Base-by-base conservation (phyloP, 2,329 filamentous ascomycete species). In the Penicillium sp. region DNA sequence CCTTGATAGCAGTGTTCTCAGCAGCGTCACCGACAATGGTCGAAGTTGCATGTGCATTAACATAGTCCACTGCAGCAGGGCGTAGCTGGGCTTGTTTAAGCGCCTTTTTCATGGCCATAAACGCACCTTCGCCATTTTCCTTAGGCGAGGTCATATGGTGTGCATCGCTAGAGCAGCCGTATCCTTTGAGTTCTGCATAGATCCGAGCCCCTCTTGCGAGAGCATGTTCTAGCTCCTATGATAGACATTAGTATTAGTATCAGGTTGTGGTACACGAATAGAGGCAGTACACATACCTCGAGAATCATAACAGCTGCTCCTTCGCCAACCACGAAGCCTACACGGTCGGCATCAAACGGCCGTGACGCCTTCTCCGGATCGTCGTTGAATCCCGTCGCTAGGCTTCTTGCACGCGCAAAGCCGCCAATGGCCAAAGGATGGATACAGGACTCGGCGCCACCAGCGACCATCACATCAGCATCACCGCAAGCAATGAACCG, bases 41-140 rank as follows among this genome's bases (percentile, higher is more conserved):
- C 22, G 89, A 90, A 1, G 94, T 99, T 0, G 93, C 94, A 70
- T 99, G 94, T 1, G 94, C 94, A 68, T 97, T 99, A 69, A 99
- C 84, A 71, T 99, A 99, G 71, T 92, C 90, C 5, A 99, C 86
- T 38, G 86, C 77, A 0, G 75, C 75, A 0, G 94, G 92, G 49
- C 79, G 80, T 36, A 96, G 68, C 0, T 80, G 75, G 0, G 91
- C 91, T 67, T 89, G 84, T 65, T 82, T 85, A 56, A 99, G 75
- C 0, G 93, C 92, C 61, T 85, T 85, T 70, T 83, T 88, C 94
- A 99, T 99, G 4, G 93, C 89, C 44, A 89, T 78, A 30, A 86
- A 83, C 0, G 94, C 92, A 0, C 94, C 94, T 47, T 84, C 82
- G 0, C 94, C 94, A 67, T 95, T 88, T 65, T 88, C 86, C 17